Conservation (phyloP, 2,329 filamentous ascomycete genomes). For the Macrophomina phaseolina region DNA sequence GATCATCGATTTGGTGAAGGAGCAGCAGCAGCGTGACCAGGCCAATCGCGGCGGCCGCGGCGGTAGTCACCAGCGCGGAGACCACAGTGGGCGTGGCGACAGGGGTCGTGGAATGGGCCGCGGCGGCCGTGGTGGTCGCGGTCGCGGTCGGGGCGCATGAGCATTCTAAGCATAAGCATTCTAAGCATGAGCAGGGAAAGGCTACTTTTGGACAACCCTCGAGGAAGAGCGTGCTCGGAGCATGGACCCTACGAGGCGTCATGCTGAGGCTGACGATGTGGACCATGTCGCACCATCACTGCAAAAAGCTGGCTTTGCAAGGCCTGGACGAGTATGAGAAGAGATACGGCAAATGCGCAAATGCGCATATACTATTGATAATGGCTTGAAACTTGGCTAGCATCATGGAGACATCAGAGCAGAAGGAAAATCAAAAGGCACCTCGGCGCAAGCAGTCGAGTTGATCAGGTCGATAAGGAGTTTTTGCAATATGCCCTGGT, state of each 20-base stretch:
- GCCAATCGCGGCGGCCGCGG: constrained; percentile 67
- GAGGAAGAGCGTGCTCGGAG: background rate
- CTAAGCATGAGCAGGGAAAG: background rate
- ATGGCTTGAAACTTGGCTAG: background rate
- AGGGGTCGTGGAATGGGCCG: constrained; percentile 48
- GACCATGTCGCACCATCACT: background rate
- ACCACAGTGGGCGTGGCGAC: constrained; percentile 61
- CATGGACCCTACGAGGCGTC: background rate
- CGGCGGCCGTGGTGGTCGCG: constrained; percentile 62
- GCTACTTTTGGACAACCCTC: background rate
- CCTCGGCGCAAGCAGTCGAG: background rate
- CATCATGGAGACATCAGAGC: background rate
- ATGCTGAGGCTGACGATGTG: background rate
- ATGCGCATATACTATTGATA: background rate
- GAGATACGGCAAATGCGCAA: background rate
- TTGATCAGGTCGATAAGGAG: background rate
- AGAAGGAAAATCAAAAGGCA: constrained; percentile 3
- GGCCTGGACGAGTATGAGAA: background rate
- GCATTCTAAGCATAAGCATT: background rate
- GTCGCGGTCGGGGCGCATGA: constrained; percentile 51
- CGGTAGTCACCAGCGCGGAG: constrained; percentile 61
- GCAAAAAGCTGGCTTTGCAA: background rate
- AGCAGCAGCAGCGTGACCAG: constrained; percentile 79
- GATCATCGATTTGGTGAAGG: constrained; percentile 92
- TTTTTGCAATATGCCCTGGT: constrained; percentile 10